These are phyloP conservation scores for Phytophthora hibernalis DNA, from an alignment of 352 stramenopile genomes.

Conservation along the genomic window DNA sequence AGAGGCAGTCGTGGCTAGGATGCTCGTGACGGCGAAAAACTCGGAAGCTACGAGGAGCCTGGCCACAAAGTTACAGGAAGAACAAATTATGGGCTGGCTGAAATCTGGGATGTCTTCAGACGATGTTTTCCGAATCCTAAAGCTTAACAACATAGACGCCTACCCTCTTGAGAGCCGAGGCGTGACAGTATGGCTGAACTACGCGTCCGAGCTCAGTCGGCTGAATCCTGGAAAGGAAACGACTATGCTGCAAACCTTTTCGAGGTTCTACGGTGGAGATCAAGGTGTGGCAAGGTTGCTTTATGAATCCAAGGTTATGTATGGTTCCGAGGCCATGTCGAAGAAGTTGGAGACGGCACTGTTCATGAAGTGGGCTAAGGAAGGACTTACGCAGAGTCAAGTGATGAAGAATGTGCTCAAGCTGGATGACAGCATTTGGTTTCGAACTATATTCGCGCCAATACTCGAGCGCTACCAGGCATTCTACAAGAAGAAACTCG, in stretches of 20 bases:
- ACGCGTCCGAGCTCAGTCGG: neutral
- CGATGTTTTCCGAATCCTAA: conserved; percentile 1
- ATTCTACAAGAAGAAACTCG: neutral
- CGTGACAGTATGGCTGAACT: neutral
- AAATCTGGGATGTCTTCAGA: neutral
- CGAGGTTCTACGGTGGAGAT: neutral
- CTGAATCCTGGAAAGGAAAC: neutral
- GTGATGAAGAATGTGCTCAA: neutral
- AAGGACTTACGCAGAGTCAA: neutral
- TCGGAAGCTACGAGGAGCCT: neutral
- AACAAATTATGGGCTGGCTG: neutral
- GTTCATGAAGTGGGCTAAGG: neutral
- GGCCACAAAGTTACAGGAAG: neutral
- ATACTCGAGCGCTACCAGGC: neutral
- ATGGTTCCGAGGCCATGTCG: neutral
- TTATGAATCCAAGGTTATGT: neutral
- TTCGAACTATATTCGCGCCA: neutral
- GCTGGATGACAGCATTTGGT: neutral
- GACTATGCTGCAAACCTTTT: neutral
- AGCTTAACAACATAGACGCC: neutral
- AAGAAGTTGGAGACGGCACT: neutral
- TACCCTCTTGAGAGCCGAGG: neutral
- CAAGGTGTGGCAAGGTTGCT: neutral
- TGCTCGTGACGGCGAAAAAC: neutral
- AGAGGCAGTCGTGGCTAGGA: neutral